Base-by-base conservation (phyloP, 2,329 filamentous ascomycete species). In the Kalaharituber pfeilii region DNA sequence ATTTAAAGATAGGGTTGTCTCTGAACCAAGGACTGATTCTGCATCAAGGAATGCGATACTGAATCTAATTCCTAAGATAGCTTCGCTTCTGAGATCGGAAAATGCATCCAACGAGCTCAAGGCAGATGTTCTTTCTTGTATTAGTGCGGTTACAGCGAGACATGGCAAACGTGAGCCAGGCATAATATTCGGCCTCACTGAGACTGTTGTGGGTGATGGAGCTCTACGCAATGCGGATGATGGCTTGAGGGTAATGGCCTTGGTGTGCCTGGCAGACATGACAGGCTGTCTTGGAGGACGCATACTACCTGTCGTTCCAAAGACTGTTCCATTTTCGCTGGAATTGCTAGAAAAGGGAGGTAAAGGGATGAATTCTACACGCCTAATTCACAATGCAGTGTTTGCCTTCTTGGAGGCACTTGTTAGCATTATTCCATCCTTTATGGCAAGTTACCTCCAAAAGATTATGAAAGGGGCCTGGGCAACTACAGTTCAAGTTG, bases 81-180 rank as follows among this genome's bases (percentile, higher is more conserved):
- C 84, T 18, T 74, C 76, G 20, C 84, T 93, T 47, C 78, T 98
- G 56, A 74, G 82, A 50, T 82, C 84, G 5, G 72, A 76, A 28
- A 81, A 91, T 60, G 76, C 82, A 52, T 74, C 79, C 26, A 82
- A 91, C 67, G 87, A 89, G 69, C 82, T 87, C 63, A 86, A 85
- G 9, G 85, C 88, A 1, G 81, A 98, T 58, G 80, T 81, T 30
- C 45, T 64, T 9, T 60, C 57, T 20, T 96, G 89, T 63, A 82
- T 96, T 45, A 88, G 95, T 69, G 85, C 86, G 67, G 93, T 98
- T 59, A 79, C 85, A 2, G 88, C 95, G 69, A 89, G 89, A 67
- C 96, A 94, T 66, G 93, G 91, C 61, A 93, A 91, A 72, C 93
- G 88, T 67, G 85, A 94, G 64, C 74, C 83, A 1, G 79, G 83